Evolutionary conservation across 257 asterid genomes (phyloP).

Genomic region (Scutellaria baicalensis): DNA sequence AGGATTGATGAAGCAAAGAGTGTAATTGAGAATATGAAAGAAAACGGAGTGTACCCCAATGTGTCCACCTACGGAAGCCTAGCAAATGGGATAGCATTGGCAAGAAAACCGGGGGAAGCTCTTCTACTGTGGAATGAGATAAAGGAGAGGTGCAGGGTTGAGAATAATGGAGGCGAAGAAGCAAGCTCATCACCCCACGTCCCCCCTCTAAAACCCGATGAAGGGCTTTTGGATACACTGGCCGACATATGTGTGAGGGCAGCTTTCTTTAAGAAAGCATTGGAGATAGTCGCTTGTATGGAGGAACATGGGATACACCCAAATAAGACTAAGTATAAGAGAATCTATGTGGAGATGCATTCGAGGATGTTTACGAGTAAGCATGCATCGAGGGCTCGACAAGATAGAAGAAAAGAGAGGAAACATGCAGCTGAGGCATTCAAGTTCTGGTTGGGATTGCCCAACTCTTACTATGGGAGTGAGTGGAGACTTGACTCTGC

Average conservation of each 20-base stretch:
- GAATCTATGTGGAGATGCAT: conserved; percentile 97
- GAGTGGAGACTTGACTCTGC: conserved; percentile 69
- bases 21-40: conserved; percentile 67
- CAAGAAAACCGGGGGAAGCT: conserved; percentile 96
- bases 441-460: conserved; percentile 98
- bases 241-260: conserved; percentile 96
- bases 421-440: conserved; percentile 97
- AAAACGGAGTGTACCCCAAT: conserved; percentile 50
- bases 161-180: conserved; percentile 20
- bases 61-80: conserved; percentile 91
- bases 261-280: conserved; percentile 83
- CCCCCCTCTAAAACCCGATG: conserved; percentile 75
- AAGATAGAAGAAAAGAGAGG: conserved; percentile 77
- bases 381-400: conserved; percentile 95
- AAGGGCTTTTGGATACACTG: conserved; percentile 76
- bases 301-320: conserved; percentile 80
- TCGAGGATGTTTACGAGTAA: conserved; percentile 96
- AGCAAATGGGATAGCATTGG: conserved; percentile 75
- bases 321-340: conserved; percentile 79
- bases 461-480: conserved; percentile 76
- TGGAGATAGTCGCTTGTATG: conserved; percentile 95
- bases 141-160: conserved; percentile 62
- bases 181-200: conserved; percentile 16
- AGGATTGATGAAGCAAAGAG: conserved; percentile 64
- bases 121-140: conserved; percentile 89